A percentile compares a stretch with the other conserved stretches of the same genome.
Conservation (phyloP, 2,329 filamentous ascomycete species). For the Thelonectria olida region DNA sequence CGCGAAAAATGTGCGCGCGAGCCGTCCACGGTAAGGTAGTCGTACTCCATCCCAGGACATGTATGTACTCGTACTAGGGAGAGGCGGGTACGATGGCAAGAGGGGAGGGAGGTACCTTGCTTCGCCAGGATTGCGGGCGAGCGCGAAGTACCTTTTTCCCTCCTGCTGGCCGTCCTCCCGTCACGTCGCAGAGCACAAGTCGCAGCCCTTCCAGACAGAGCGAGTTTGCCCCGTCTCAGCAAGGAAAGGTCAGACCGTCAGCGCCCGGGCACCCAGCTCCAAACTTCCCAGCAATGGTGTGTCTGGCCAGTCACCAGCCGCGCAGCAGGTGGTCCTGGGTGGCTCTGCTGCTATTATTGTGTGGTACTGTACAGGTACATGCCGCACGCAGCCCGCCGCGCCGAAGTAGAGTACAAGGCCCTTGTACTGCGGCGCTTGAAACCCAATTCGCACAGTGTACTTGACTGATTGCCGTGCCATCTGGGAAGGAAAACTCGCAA, state of each 20-base stretch:
- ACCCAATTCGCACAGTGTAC: constrained; percentile 48
- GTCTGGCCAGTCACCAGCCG: constrained; percentile 33
- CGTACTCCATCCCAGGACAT: constrained; percentile 17
- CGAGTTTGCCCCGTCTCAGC: constrained; percentile 13
- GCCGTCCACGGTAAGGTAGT: constrained; percentile 17
- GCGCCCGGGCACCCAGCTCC: constrained; percentile 30
- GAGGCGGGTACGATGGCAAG: constrained; percentile 3
- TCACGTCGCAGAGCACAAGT: constrained; percentile 1
- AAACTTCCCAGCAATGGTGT: constrained; percentile 29
- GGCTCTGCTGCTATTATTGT: constrained; percentile 40
- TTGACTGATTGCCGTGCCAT: constrained; percentile 28
- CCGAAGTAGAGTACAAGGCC: constrained; percentile 48
- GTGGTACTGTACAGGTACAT: constrained; percentile 53
- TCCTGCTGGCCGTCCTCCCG: too few relatives aligned
- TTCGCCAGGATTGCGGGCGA: neutral
- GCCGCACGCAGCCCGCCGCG: constrained; percentile 41
- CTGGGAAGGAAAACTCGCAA: constrained; percentile 31
- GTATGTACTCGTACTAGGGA: constrained; percentile 13
- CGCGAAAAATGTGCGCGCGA: constrained; percentile 41
- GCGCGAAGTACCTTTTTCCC: constrained; percentile 12
- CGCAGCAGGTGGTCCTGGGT: constrained; percentile 30
- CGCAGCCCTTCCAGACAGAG: constrained; percentile 12
- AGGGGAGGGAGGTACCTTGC: constrained; percentile 18
- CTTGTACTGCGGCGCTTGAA: constrained; percentile 41
- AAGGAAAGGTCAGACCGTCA: constrained; percentile 29